These are phyloP conservation scores for Mrakia frigida DNA, from an alignment of 768 basidiomycete species.

Conservation along the genomic window DNA sequence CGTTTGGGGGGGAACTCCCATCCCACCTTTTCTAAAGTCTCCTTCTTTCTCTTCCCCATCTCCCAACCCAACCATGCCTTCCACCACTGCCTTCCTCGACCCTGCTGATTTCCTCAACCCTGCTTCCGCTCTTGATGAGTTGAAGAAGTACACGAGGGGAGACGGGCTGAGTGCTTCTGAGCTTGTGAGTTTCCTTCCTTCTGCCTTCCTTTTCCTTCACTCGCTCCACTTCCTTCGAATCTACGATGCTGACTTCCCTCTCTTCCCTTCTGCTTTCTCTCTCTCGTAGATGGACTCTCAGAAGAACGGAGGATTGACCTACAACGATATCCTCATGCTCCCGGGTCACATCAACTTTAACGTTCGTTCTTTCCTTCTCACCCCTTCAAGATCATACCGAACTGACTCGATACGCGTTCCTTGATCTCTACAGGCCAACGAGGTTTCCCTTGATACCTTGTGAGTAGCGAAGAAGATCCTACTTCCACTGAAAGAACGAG, in stretches of 20 bases:
- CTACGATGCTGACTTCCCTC: background rate
- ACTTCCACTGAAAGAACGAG: background rate
- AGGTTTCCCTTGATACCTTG: constrained; percentile 72
- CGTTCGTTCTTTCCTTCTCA: constrained; percentile 47
- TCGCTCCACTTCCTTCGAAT: background rate
- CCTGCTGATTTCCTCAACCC: too few species aligned
- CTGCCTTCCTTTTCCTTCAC: background rate
- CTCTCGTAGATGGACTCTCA: constrained; percentile 75
- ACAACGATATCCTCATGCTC: constrained; percentile 92
- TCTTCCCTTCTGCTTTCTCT: background rate
- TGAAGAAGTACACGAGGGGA: too few species aligned
- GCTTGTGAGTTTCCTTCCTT: too few species aligned
- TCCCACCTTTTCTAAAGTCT: background rate
- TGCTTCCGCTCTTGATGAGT: too few species aligned
- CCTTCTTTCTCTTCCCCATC: background rate
- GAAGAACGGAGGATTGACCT: constrained; percentile 85
- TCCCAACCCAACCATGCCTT: too few species aligned
- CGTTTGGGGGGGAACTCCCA: constrained; percentile 16
- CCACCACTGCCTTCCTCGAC: background rate
- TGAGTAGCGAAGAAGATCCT: constrained; percentile 29
- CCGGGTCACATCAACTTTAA: constrained; percentile 95
- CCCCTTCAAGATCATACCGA: background rate
- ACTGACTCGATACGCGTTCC: background rate
- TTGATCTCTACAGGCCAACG: constrained; percentile 37
- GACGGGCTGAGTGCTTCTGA: too few species aligned